Conservation (phyloP, 495 filamentous ascomycete species). For the Cercophora sp. region DNA sequence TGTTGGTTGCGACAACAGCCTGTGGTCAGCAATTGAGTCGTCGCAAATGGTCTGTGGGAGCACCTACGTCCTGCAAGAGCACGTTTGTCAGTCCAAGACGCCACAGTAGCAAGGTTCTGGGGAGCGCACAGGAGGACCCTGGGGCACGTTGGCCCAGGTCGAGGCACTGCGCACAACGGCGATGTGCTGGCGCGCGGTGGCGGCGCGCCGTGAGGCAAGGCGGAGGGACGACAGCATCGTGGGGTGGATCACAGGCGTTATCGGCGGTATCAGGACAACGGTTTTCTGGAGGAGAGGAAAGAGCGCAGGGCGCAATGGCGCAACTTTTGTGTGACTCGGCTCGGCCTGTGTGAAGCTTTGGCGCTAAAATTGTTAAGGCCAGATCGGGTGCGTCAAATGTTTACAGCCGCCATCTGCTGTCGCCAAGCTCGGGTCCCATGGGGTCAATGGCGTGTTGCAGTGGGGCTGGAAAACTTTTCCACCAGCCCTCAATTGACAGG, state of each 20-base stretch:
- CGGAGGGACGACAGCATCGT: constrained; percentile 33
- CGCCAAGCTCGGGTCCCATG: constrained; percentile 5
- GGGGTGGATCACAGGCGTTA: not conserved
- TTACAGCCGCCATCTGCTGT: not conserved
- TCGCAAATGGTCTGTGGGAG: constrained; percentile 9
- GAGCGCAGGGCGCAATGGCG: not conserved
- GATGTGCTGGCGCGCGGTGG: constrained; percentile 27
- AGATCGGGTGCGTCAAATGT: constrained; percentile 6
- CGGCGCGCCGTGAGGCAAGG: constrained; percentile 33
- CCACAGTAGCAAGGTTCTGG: constrained; percentile 2
- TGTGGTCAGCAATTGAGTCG: constrained; percentile 19
- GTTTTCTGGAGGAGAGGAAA: not conserved
- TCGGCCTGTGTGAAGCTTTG: not conserved
- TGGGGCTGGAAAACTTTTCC: too few species aligned
- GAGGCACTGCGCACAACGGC: constrained; percentile 66
- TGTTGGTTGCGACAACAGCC: constrained; percentile 29
- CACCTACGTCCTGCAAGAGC: constrained; percentile 55
- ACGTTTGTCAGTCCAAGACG: constrained; percentile 29
- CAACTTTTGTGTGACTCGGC: too few species aligned
- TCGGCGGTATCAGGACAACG: not conserved
- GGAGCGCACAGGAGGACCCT: constrained; percentile 83
- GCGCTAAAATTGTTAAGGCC: not conserved
- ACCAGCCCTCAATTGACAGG: too few species aligned
- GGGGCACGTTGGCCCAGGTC: constrained; percentile 83
- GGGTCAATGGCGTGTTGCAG: constrained; percentile 4